Base-by-base conservation (phyloP, 2,329 filamentous ascomycete species). In the Exophiala mesophila region DNA sequence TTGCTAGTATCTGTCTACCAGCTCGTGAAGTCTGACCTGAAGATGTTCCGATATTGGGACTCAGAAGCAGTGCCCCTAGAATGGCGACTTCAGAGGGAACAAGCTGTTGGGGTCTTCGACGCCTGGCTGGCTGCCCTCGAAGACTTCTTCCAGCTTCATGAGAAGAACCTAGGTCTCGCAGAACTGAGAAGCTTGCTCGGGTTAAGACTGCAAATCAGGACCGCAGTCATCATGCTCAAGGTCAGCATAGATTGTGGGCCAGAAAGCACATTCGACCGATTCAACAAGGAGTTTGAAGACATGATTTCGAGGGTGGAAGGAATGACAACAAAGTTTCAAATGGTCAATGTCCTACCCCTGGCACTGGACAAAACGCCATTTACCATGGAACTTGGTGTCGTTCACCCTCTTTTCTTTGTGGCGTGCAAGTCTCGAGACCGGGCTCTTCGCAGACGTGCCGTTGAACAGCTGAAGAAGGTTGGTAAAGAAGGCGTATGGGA, bases 401-500 rank as follows among this genome's bases (percentile, higher is more conserved):
- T 60, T n/a, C 53, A 58, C 15, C 54, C 61, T 3, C 49, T 65
- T 4, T 60, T 58, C 44, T 56, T 60, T 33, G 52, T 61, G n/a
- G 57, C 59, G 1, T 56, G 55, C 31, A 58, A 58, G 24, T 65
- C 61, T 41, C 55, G 54, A 18, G 49, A 59, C 19, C 44, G 48
- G 28, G 16, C 28, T 3, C 41, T 60, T 4, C 54, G 59, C 16
- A 45, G 49, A n/a, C 47, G 54, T 28, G 63, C 62, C 0, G 50
- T 65, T 3, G 37, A 49, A 3, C 39, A 56, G 12, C 48, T 65
- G 20, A 47, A 52, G 10, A 56, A 56, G 45, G 59, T 57, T 7
- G 63, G 63, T 41, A 59, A 57, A 32, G 63, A 64, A 42, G 61
- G 62, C 7, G 50, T 58, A 4, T 63, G 59, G 60, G 59, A 64